Evolutionary conservation across 805 yeast genomes (phyloP).

Genomic region (Nakazawaea ernobii): DNA sequence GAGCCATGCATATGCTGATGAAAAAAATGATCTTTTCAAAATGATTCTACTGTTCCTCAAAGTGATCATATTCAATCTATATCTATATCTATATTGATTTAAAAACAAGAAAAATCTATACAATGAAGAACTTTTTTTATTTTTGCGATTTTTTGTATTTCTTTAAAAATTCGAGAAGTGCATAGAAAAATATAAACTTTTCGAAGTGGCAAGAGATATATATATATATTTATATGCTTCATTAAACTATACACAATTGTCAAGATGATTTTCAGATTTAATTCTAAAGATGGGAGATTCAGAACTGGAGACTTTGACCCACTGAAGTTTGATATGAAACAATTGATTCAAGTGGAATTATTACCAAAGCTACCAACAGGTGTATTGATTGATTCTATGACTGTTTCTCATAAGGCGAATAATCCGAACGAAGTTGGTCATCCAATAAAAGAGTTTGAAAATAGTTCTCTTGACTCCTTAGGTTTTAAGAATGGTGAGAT

Average conservation of each 20-base stretch:
- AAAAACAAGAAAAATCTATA: slow-evolving; percentile 3
- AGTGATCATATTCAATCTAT: neutral
- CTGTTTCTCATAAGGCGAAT: slow-evolving; percentile 40
- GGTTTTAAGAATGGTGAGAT: slow-evolving; percentile 59
- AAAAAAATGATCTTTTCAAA: neutral
- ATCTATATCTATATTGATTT: slow-evolving; percentile 12
- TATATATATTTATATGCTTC: neutral
- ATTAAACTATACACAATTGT: neutral
- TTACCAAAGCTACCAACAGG: slow-evolving; percentile 28
- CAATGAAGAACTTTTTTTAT: no score
- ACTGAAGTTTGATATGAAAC: neutral
- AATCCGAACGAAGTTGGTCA: slow-evolving; percentile 39
- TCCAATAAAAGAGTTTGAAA: slow-evolving; percentile 25
- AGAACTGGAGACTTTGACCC: slow-evolving; percentile 49
- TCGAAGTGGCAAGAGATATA: slow-evolving; percentile 4
- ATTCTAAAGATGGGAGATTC: slow-evolving; percentile 79
- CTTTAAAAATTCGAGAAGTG: no score
- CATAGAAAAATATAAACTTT: neutral
- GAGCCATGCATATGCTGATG: neutral
- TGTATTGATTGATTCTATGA: slow-evolving; percentile 23
- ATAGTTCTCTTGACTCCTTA: slow-evolving; percentile 31
- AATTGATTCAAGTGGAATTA: slow-evolving; percentile 14
- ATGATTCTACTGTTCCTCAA: neutral
- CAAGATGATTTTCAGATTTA: slow-evolving; percentile 61
- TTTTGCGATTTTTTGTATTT: no score